Evolutionary conservation across 1,284 basidiomycete species (phyloP), one percentile per base, ranked within the genome.

Genomic region (Puccinia coronata): DNA sequence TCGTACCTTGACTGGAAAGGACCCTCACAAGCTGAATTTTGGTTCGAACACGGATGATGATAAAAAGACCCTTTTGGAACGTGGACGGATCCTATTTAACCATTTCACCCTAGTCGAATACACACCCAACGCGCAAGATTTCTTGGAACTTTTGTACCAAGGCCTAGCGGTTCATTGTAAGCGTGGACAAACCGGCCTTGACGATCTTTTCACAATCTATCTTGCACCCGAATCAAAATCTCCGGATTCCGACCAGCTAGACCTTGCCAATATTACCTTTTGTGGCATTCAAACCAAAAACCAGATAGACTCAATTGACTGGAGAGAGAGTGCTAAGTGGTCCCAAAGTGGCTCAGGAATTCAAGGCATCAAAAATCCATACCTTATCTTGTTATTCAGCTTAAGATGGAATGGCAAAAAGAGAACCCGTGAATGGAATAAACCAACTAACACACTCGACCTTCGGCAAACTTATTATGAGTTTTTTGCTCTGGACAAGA

Each of bases 131-230:
- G 59, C 59, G 12, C 12, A 14, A 2, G 59, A 61, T 20, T 36
- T 61, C 16, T 36, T 61, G 59, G 59, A 61, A 6, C 20, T 61
- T 61, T 61, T 61, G 31, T 61, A 61, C 59, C 59, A 34, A 61
- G 59, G 59, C 20, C 14, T 61, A 16, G 59, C 59, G 31, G 59
- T 61, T 6, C 59, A 61, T 36, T 61, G 59, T n/a, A 61, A 36
- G 59, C 28, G 11, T 36, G 31, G 59, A 20, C 59, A 69, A 43
- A 16, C 39, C 4, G 39, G 67, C 5, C 39, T 69, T 69, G 39
- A 47, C 28, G 39, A 69, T 25, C 47, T 47, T 6, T 69, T 69
- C 11, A 51, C 47, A 3, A 51, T 47, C 36, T 69, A 47, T 47
- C 67, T 47, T 41, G 18, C 5, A 43, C 67, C 67, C 8, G 18